Conservation (phyloP, 305 asterid species). For the Solanum aculeatissimum region DNA sequence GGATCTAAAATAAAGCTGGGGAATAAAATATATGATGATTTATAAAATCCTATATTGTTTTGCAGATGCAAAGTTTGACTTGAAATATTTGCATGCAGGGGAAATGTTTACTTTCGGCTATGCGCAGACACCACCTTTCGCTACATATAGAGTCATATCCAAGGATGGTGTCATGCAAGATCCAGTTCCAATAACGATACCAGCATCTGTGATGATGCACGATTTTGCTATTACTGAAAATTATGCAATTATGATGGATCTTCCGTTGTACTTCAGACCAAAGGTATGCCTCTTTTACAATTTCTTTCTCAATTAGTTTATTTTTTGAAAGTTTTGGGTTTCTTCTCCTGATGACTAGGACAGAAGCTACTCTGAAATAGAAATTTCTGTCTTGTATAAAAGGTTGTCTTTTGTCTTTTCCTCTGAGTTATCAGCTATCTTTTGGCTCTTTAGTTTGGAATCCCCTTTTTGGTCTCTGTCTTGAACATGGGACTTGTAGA, state of each 20-base stretch:
- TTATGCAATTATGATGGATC: slow-evolving; percentile 90
- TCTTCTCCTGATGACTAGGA: neutral
- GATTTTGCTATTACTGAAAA: slow-evolving; percentile 98
- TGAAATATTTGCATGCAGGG: slow-evolving; percentile 37
- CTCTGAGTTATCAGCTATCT: neutral
- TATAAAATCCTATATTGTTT: neutral
- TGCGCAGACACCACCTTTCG: slow-evolving; percentile 52
- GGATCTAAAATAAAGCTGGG: neutral
- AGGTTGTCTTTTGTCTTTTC: neutral
- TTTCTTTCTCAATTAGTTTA: neutral
- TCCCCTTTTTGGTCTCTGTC: neutral
- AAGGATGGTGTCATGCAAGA: slow-evolving; percentile 82
- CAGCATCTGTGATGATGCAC: slow-evolving; percentile 89
- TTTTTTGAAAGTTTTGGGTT: neutral
- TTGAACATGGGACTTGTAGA: neutral
- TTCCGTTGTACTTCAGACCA: slow-evolving; percentile 74
- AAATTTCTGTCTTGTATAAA: neutral
- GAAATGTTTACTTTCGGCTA: slow-evolving; percentile 96
- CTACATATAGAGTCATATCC: slow-evolving; percentile 87
- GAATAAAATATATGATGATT: neutral
- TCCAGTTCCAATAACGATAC: slow-evolving; percentile 83
- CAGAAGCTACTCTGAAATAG: neutral
- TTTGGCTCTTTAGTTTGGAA: neutral
- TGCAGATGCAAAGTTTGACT: neutral
- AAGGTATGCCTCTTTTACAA: slow-evolving; percentile 36